Base-by-base conservation (phyloP, 805 yeast genomes). In the Suhomyces sp. region DNA sequence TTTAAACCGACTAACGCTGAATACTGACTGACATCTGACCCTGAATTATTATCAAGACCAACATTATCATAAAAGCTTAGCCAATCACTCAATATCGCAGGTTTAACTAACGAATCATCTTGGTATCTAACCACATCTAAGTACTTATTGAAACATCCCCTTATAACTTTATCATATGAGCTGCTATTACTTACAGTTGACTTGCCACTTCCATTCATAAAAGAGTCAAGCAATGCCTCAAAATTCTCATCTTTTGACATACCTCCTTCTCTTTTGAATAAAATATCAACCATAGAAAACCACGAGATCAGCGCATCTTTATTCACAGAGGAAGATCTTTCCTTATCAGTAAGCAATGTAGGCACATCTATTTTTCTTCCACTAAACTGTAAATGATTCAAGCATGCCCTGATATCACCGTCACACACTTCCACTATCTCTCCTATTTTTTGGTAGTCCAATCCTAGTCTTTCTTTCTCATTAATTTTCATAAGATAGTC, bases 321-420 rank as follows among this genome's bases (percentile, higher is more conserved):
- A 25, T 65, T 57, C n/a, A n/a, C n/a, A n/a, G n/a, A n/a, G 4
- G 53, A 38, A 12, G 25, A n/a, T 28, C 28, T n/a, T n/a, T 18
- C 4, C 17, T 11, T 14, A 13, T 19, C 18, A 8, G 22, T 12
- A 21, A 3, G 16, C 13, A 12, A n/a, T 9, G 6, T 14, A 5
- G 13, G 13, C 9, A n/a, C 11, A 6, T 25, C 28, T n/a, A 13
- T 2, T 35, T 45, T 47, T 15, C 56, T 39, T 16, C 52, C 46
- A 14, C 64, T 60, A 51, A 91, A 90, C 47, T 91, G 98, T 24
- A 91, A 55, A 48, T 81, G 76, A 51, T 91, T 91, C 25, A 91
- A 68, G 57, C 96, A 83, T 18, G 88, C 85, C 46, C 98, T 67
- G 13, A 93, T 70, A 60, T 91, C 98, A 25, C 86, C 86, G 43